These are phyloP conservation scores for Heliamphora pulchella DNA, from an alignment of 179 eudicot genomes.

Conservation along the genomic window DNA sequence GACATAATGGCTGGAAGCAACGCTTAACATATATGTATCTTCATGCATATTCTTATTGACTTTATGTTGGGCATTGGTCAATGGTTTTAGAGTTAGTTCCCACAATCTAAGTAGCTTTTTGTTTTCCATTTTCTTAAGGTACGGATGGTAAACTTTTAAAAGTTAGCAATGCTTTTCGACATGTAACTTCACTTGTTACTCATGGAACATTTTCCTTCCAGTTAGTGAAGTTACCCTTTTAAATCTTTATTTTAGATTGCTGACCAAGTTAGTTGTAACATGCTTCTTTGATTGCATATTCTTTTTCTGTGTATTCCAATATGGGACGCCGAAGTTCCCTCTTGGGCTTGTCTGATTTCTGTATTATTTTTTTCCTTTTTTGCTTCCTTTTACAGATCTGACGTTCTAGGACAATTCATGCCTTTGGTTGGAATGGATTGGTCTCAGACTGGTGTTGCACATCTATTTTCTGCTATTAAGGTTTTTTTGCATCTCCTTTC, in stretches of 20 bases:
- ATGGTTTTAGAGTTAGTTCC: no score
- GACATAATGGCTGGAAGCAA: neutral
- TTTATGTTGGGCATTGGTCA: neutral
- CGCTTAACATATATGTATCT: neutral
- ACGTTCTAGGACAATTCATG: conserved; percentile 55
- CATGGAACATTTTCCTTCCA: no score
- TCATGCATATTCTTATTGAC: neutral
- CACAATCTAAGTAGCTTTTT: neutral
- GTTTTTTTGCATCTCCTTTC: no score
- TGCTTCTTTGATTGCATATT: neutral
- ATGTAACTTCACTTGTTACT: neutral
- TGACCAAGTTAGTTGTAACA: neutral
- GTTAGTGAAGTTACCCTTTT: no score
- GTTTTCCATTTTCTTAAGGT: neutral
- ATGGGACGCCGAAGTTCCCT: neutral
- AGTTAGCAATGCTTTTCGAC: neutral
- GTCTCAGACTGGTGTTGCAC: conserved; percentile 96
- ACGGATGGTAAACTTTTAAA: neutral
- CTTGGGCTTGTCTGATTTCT: neutral
- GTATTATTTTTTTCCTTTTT: neutral
- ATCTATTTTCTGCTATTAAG: conserved; percentile 28
- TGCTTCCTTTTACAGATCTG: conserved; percentile 2
- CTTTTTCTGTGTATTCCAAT: neutral
- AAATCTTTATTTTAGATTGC: neutral
- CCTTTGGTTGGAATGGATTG: conserved; percentile 95